These are phyloP conservation scores for Globisporangium spiculum DNA, from an alignment of 352 stramenopile genomes.

Conservation along the genomic window DNA sequence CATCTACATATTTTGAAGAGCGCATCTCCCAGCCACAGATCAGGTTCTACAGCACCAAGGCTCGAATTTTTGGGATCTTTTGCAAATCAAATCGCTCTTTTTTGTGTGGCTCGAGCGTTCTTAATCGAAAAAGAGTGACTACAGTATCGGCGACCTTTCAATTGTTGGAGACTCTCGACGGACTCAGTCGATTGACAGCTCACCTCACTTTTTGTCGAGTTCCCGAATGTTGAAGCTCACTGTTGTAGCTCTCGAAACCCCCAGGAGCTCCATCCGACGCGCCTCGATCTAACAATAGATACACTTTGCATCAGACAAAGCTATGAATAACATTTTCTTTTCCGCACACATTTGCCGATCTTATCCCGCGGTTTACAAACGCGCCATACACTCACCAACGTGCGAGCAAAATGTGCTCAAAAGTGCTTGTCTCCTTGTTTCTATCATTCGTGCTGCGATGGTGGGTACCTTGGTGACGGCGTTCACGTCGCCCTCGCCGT, in stretches of 20 bases:
- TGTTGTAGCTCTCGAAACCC: no score
- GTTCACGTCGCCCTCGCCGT: not conserved
- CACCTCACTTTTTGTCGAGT: not conserved
- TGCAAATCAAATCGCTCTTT: not conserved
- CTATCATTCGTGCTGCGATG: not conserved
- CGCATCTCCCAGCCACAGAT: slow-evolving; percentile 2
- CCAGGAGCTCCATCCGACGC: no score
- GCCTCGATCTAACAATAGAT: not conserved
- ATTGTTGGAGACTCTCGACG: no score
- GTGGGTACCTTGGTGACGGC: not conserved
- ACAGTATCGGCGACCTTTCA: no score
- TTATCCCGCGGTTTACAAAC: not conserved
- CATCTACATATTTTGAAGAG: slow-evolving; percentile 4
- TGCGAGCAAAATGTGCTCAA: no score
- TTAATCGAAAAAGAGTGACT: not conserved
- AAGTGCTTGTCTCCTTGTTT: not conserved
- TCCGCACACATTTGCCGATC: not conserved
- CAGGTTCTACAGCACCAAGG: not conserved
- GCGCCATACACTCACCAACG: not conserved
- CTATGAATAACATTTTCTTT: not conserved
- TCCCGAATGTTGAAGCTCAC: no score
- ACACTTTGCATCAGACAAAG: not conserved
- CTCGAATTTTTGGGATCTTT: not conserved
- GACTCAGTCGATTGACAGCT: no score
- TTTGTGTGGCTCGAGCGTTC: not conserved